Evolutionary conservation across 2,329 filamentous ascomycete genomes (phyloP).

Genomic region (Botryotinia convoluta): DNA sequence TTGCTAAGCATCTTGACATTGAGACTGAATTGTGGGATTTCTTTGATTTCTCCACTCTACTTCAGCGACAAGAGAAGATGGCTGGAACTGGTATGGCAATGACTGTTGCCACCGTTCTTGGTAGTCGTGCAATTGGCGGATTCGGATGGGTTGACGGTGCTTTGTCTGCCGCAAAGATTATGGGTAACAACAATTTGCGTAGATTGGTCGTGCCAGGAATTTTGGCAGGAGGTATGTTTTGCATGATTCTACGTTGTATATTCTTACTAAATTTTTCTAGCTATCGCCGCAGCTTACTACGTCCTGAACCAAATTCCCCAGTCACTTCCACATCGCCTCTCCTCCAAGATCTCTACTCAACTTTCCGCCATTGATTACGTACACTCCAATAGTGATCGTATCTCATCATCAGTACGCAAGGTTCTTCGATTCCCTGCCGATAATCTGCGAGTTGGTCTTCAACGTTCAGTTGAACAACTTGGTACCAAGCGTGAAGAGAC

Average conservation of each 20-base stretch:
- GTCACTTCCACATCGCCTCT: constrained; percentile 82
- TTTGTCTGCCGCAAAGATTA: constrained; percentile 72
- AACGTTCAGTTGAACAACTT: constrained; percentile 82
- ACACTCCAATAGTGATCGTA: constrained; percentile 80
- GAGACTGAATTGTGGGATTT: constrained; percentile 91
- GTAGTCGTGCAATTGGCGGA: constrained; percentile 76
- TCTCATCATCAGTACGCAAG: constrained; percentile 81
- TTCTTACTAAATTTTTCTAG: constrained; percentile 47
- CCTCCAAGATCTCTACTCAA: constrained; percentile 77
- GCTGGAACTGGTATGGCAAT: constrained; percentile 93
- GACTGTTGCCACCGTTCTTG: constrained; percentile 83
- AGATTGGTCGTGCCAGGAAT: constrained; percentile 78
- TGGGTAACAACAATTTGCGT: constrained; percentile 78
- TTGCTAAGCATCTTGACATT: constrained; percentile 82
- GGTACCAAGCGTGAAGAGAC: constrained; percentile 77
- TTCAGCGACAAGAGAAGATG: constrained; percentile 91
- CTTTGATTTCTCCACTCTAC: constrained; percentile 77
- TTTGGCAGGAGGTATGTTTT: constrained; percentile 69
- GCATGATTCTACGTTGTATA: constrained; percentile 13
- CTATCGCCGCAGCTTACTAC: constrained; percentile 73
- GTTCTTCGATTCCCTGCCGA: constrained; percentile 85
- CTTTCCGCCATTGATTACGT: constrained; percentile 86
- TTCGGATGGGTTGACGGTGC: constrained; percentile 88
- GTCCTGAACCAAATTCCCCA: constrained; percentile 83
- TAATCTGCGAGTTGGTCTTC: constrained; percentile 78